Base-by-base conservation (phyloP, 305 asterid species). In the Solanum hybrid region DNA sequence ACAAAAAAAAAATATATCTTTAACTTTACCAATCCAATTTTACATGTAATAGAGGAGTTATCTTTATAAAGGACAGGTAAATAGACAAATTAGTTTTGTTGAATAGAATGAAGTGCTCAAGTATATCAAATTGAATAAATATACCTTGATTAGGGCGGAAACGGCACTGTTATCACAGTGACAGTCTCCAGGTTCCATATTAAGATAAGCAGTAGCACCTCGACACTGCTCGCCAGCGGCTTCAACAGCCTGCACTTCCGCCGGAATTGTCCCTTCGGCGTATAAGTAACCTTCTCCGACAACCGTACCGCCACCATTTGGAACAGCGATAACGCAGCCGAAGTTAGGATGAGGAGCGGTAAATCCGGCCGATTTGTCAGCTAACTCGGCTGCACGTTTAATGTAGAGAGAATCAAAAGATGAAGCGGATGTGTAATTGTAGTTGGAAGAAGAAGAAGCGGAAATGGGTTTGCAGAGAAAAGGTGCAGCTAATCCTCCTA, bases 271-370 rank as follows among this genome's bases (percentile, higher is more conserved):
- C n/a, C 99, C 99, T 93, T 97, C 96, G 8, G 96, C 99, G 56
- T 96, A 96, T 86, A 95, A 86, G 91, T 95, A 94, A n/a, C 98
- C 98, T 93, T 97, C 99, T 36, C 99, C 99, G 13, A 95, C 96
- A 64, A 95, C 95, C 82, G 77, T 90, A 85, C 92, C 92, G 64
- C 90, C 78, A 36, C 89, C 93, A 66, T 38, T 75, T 45, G 82
- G 81, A 64, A 91, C 77, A 88, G 96, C 93, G 37, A 97, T 94
- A 78, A 97, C 94, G 82, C 99, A 97, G 17, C 99, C 99, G 82
- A 93, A 96, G 92, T 97, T 97, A 1, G 99, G 99, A 90, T 97
- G 99, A 27, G 99, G 99, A 42, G 99, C 98, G 7, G 98, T 96
- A 90, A 94, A 91, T 11, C 99, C 99, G 2, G 98, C 98, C 1